Conservation (phyloP, 176 grass and related monocot species). For the Rhynchospora pubera region DNA sequence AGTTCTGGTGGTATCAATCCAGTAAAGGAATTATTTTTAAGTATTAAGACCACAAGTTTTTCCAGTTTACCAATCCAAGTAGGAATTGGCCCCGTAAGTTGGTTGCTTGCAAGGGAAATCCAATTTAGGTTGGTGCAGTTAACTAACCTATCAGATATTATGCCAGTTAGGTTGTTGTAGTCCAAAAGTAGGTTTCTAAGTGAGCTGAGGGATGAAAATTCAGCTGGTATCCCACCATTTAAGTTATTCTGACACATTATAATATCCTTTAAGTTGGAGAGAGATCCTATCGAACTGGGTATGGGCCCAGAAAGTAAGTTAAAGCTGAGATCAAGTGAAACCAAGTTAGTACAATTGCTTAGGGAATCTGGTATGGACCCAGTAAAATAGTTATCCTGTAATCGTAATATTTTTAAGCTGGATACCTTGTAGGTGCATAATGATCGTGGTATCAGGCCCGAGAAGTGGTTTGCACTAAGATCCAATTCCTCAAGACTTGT, state of each 20-base stretch:
- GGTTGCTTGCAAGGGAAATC: conserved; percentile 24
- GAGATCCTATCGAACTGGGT: conserved; percentile 6
- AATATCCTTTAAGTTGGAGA: neutral
- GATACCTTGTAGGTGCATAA: conserved; percentile 34
- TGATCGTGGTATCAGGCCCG: conserved; percentile 42
- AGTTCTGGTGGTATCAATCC: conserved; percentile 4
- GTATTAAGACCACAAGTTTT: conserved; percentile 13
- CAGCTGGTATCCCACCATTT: conserved; percentile 9
- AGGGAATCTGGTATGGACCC: conserved; percentile 8
- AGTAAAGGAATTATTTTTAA: conserved; percentile 26
- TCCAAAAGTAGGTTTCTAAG: conserved; percentile 29
- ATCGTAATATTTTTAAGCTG: neutral
- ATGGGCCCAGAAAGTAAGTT: conserved; percentile 20
- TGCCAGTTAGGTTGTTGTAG: conserved; percentile 14
- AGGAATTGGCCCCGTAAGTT: neutral
- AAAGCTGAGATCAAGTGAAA: conserved; percentile 31
- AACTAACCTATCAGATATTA: neutral
- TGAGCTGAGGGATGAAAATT: neutral
- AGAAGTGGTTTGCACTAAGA: conserved; percentile 74
- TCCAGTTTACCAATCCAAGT: neutral
- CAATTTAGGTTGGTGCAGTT: conserved; percentile 10
- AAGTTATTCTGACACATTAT: conserved; percentile 27
- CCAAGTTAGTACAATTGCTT: conserved; percentile 14
- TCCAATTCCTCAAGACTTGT: conserved; percentile 56
- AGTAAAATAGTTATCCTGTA: conserved; percentile 26